Base-by-base conservation (phyloP, 805 yeast species). In the Yarrowia deformans region DNA sequence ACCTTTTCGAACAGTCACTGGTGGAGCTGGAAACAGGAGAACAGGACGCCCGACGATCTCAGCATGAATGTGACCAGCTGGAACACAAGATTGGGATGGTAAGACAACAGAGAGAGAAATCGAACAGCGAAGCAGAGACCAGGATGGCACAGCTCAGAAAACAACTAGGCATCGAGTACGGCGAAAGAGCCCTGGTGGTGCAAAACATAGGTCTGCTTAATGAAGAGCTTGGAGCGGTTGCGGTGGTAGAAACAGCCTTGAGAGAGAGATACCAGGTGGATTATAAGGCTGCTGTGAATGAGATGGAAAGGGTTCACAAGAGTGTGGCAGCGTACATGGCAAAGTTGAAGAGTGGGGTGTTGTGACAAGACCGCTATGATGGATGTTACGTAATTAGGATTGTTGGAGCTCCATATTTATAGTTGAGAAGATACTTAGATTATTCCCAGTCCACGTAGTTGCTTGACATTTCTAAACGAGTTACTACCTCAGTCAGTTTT, bases 21-120 rank as follows among this genome's bases (percentile, higher is more conserved):
- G 12, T 54, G 45, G 60, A 54, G 8, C 16, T 54, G 13, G 60
- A 54, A 2, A 39, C 19, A 6, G 42, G 60, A 7, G 14, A 54
- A 9, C 13, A 34, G 23, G 60, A 37, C 16, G 9, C 16, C 13
- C 32, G 60, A 19, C 39, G 60, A 23, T 37, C 45, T 2, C 45
- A 54, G 60, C 60, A 54, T 8, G 60, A 54, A 8, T 54, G 60
- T 12, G 63, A 56, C 19, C 63, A 40, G 48, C 10, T 40, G 23
- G 48, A 56, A n/a, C 48, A 56, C 10, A 56, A 56, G 37, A 56
- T 56, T 5, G 37, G 40, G 37, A 23, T 12, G 13, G 37, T n/a
- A 1, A 29, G 29, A n/a, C 10, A 14, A 5, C 46, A 56, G 16
- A 40, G 10, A 23, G 48, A n/a, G 18, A 56, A 54, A 19, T 13